Conservation (phyloP, 768 basidiomycete species). For the Stropharia rugosoannulata region DNA sequence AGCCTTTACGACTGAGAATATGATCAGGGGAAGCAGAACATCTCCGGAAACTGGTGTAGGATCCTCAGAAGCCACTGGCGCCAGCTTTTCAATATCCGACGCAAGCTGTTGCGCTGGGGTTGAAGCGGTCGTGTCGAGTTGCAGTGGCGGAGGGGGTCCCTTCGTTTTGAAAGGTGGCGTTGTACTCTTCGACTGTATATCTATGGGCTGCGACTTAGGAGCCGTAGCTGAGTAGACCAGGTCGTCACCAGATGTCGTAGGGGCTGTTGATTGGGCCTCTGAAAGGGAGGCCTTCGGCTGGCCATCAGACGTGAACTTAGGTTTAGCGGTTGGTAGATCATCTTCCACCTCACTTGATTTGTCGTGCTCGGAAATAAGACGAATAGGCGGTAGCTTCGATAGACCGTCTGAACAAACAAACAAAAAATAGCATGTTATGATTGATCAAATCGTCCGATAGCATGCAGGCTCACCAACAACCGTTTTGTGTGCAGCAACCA, state of each 20-base stretch:
- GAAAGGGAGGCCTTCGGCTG: neutral
- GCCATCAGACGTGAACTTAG: neutral
- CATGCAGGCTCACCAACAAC: constrained; percentile 68
- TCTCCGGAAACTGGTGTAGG: constrained; percentile 77
- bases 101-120: constrained; percentile 3
- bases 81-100: constrained; percentile 10
- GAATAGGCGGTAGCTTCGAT: constrained; percentile 69
- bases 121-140: constrained; percentile 10
- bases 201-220: neutral
- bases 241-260: too few species aligned
- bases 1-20: constrained; percentile 90
- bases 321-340: constrained; percentile 23
- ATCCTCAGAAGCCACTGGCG: constrained; percentile 13
- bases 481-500: constrained; percentile 83
- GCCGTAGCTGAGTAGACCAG: too few species aligned
- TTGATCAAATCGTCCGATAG: neutral
- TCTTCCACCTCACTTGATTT: constrained; percentile 15
- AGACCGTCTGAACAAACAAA: constrained; percentile 60
- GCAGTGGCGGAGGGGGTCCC: constrained; percentile 14
- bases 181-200: neutral
- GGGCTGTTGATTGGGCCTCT: neutral
- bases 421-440: neutral
- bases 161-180: constrained; percentile 12
- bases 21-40: constrained; percentile 89
- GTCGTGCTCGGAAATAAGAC: constrained; percentile 60